Evolutionary conservation across 495 filamentous ascomycete species (phyloP).

Genomic region (Alectoria sarmentosa): DNA sequence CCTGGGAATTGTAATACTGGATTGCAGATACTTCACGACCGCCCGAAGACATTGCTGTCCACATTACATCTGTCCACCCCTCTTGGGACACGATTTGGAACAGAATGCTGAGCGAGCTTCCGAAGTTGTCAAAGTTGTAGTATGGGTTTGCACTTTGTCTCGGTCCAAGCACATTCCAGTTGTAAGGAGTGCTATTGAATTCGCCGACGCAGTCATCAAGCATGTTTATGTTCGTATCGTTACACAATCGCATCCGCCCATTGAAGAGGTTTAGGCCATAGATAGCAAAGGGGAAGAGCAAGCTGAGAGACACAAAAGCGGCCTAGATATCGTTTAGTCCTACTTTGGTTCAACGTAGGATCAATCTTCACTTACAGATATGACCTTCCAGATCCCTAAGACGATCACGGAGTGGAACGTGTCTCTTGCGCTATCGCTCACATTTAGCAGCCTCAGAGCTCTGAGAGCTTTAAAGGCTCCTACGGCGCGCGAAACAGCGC

Average conservation of each 20-base stretch:
- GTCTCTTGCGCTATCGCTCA: constrained; percentile 91
- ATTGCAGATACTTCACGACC: constrained; percentile 63
- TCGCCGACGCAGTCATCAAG: constrained; percentile 77
- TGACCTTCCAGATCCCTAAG: constrained; percentile 83
- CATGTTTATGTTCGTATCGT: constrained; percentile 52
- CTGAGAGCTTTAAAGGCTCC: constrained; percentile 98
- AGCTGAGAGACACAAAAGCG: constrained; percentile 86
- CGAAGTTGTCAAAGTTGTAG: constrained; percentile 93
- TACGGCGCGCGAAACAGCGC: constrained; percentile 77
- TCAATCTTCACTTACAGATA: constrained; percentile 43
- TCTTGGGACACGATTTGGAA: constrained; percentile 99
- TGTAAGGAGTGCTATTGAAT: constrained; percentile 64
- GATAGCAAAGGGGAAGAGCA: constrained; percentile 93
- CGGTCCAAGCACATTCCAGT: constrained; percentile 79
- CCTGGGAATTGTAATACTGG: constrained; percentile 56
- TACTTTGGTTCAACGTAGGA: not conserved
- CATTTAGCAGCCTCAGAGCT: constrained; percentile 84
- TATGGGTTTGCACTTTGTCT: constrained; percentile 72
- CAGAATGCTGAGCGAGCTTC: constrained; percentile 83
- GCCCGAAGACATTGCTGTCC: constrained; percentile 73
- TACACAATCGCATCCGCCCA: constrained; percentile 72
- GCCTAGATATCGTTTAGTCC: constrained; percentile 40
- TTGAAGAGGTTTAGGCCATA: constrained; percentile 91
- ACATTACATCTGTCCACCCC: constrained; percentile 92
- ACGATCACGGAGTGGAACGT: constrained; percentile 97